phyloP scores from a whole-genome alignment of 495 filamentous ascomycete genomes.

The Penicillium daleae region DNA sequence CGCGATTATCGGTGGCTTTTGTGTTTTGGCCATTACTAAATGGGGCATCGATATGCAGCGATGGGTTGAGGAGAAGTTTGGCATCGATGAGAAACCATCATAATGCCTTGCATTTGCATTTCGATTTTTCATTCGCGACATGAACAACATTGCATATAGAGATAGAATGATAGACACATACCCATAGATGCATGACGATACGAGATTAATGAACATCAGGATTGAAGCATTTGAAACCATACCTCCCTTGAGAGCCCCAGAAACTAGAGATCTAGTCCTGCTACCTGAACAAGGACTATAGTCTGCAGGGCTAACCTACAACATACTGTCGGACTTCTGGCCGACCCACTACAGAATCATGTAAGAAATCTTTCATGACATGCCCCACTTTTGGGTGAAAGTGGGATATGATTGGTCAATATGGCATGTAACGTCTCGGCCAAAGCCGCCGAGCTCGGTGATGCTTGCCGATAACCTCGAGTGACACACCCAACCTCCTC shows the following conservation, averaged over 20 bases:
- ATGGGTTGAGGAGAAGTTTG: slow-evolving; percentile 40
- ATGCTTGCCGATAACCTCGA: slow-evolving; percentile 1
- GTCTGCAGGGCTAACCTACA: not conserved
- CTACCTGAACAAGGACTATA: not conserved
- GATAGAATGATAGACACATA: slow-evolving; percentile 8
- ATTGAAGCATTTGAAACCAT: not conserved
- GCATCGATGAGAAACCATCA: slow-evolving; percentile 22
- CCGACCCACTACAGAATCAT: not conserved
- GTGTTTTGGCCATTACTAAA: slow-evolving; percentile 40
- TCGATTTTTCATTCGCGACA: not conserved
- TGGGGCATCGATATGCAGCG: slow-evolving; percentile 51
- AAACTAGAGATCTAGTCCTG: not conserved
- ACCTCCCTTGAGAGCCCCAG: not conserved
- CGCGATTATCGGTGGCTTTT: slow-evolving; percentile 36
- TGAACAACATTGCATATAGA: slow-evolving; percentile 4
- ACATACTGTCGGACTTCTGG: not conserved
- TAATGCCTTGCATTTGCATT: slow-evolving; percentile 8
- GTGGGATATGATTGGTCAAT: not conserved
- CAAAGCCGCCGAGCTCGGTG: slow-evolving; percentile 19
- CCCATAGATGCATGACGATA: slow-evolving; percentile 5
- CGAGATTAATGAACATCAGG: slow-evolving; percentile 5
- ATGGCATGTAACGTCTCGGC: slow-evolving; percentile 2
- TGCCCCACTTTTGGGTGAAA: not conserved
- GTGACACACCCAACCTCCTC: not conserved
- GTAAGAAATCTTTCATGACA: not conserved